Evolutionary conservation across 805 yeast genomes (phyloP), one percentile per base, ranked within the genome.

Genomic region (Zygosaccharomyces bailii): DNA sequence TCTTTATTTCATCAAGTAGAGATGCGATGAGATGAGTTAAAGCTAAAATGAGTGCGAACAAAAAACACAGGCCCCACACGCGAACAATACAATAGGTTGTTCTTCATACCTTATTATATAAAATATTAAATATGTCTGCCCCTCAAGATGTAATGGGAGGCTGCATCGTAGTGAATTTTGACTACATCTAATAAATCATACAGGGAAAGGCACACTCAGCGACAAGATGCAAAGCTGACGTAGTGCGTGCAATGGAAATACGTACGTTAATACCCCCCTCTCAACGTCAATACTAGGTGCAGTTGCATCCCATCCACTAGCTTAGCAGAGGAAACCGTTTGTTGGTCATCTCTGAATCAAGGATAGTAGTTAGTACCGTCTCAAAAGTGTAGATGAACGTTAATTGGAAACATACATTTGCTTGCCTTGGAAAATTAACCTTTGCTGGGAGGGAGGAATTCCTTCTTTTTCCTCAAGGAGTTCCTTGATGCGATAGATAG

Each of bases 381-480:
- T n/a, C 19, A 16, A 14, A 20, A 9, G 18, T 8, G 3, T 30
- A n/a, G n/a, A n/a, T n/a, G n/a, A n/a, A n/a, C n/a, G n/a, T n/a
- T n/a, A n/a, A n/a, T n/a, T 9, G 20, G 14, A 31, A 19, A 74
- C 85, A 63, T 70, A 78, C 84, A 91, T 76, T 70, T 91, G 97
- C 54, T 87, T 86, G 16, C 99, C 99, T 44, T 85, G 82, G 67
- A 78, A 88, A 57, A 91, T 83, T 53, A 91, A 79, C 54, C 96
- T 79, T 67, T 93, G 99, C 68, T 91, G 99, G 23, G 86, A 80
- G 8, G 98, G 97, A 2, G 98, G 96, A 44, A 91, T 91, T 1
- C 98, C 99, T 64, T 91, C 98, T 57, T 87, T 87, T 60, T 91
- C 96, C 65, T 93, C 98, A 70, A 91, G 79, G 61, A 84, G 78